These are phyloP conservation scores for Phoenix dactylifera DNA, from an alignment of 176 grass and related monocot genomes.

Conservation along the genomic window DNA sequence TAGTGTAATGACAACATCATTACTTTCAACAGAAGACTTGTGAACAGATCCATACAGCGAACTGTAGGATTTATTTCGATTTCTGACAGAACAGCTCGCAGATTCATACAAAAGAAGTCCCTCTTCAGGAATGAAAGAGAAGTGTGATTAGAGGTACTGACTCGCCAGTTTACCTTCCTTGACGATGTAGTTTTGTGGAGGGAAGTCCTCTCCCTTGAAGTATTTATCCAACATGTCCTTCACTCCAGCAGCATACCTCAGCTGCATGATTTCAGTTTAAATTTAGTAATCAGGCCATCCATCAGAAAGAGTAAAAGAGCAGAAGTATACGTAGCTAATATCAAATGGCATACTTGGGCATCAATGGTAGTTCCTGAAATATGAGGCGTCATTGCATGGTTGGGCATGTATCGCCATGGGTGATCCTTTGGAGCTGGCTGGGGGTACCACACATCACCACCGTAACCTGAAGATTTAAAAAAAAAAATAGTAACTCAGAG, in stretches of 20 bases:
- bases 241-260: constrained; percentile 61
- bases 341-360: constrained; percentile 36
- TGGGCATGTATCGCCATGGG: constrained; percentile 89
- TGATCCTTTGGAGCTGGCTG: constrained; percentile 86
- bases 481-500: no score
- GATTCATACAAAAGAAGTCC: no score
- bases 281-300: constrained; percentile 3
- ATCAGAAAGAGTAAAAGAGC: no score
- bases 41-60: no score
- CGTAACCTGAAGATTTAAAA: constrained; percentile 34
- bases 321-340: no score
- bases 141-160: constrained; percentile 39
- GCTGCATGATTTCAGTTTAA: constrained; percentile 24
- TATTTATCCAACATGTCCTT: constrained; percentile 82
- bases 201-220: constrained; percentile 92
- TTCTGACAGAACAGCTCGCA: no score
- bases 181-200: constrained; percentile 76
- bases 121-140: no score
- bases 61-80: no score
- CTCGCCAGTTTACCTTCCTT: constrained; percentile 69
- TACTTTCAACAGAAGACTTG: no score
- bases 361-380: constrained; percentile 82
- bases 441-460: constrained; percentile 82
- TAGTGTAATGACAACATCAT: no score
- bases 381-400: constrained; percentile 91